Conservation (phyloP, 2,329 filamentous ascomycete species). For the Scedosporium dehoogii region DNA sequence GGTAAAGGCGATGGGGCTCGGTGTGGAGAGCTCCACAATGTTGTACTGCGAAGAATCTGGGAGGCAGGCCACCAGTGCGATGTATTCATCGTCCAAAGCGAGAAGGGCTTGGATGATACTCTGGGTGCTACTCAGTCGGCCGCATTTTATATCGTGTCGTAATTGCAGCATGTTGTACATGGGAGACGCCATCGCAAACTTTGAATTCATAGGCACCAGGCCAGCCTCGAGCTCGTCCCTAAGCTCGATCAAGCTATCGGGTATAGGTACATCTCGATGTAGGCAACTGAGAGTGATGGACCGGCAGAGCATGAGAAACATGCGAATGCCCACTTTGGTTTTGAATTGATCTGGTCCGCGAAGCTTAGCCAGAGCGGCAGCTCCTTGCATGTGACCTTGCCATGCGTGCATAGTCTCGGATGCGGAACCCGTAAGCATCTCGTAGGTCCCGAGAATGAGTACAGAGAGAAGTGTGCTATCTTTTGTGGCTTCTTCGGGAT, state of each 20-base stretch:
- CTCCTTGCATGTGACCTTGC: slow-evolving; percentile 43
- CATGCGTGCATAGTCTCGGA: slow-evolving; percentile 38
- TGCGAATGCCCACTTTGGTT: slow-evolving; percentile 33
- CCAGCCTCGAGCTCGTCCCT: slow-evolving; percentile 29
- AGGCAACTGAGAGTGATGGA: slow-evolving; percentile 42
- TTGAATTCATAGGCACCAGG: slow-evolving; percentile 25
- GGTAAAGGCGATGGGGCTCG: slow-evolving; percentile 31
- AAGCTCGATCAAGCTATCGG: slow-evolving; percentile 34
- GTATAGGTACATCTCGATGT: slow-evolving; percentile 37
- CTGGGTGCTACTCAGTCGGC: slow-evolving; percentile 23
- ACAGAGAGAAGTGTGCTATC: slow-evolving; percentile 43
- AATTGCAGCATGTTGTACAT: slow-evolving; percentile 35
- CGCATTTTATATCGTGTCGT: slow-evolving; percentile 34
- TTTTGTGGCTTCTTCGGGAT: slow-evolving; percentile 31
- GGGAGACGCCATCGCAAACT: slow-evolving; percentile 32
- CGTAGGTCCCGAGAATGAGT: slow-evolving; percentile 43
- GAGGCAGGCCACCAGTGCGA: slow-evolving; percentile 25
- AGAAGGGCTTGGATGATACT: slow-evolving; percentile 26
- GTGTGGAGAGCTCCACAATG: slow-evolving; percentile 25
- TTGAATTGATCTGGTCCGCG: slow-evolving; percentile 37
- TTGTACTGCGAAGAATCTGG: slow-evolving; percentile 31
- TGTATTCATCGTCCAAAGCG: slow-evolving; percentile 32
- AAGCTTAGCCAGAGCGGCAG: slow-evolving; percentile 37
- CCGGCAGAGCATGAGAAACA: slow-evolving; percentile 45
- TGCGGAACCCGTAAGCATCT: slow-evolving; percentile 39